Evolutionary conservation across 192 early-diverging fungal species (phyloP), one percentile per base, ranked within the genome.

Genomic region (Gaertneriomyces sp.): DNA sequence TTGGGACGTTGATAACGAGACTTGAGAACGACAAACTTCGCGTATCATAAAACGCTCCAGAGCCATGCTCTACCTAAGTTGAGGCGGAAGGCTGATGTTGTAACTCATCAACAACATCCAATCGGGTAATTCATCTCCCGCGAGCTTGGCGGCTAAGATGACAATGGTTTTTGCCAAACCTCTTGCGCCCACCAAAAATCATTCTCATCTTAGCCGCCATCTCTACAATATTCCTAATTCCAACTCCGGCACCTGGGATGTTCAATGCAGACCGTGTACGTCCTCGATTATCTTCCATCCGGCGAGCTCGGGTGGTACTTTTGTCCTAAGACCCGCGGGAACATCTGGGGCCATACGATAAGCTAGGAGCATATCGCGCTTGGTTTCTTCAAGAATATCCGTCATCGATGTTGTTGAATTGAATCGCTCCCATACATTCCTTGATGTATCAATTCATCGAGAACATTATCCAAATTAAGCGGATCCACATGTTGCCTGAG

Each of bases 271-370:
- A 14, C 7, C 53, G n/a, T 55, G 17, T 7, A 55, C 53, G 53
- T 9, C 53, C 7, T 11, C 17, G 10, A 55, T 19, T 9, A 55
- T 19, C 9, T 47, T n/a, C 9, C 9, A 9, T n/a, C 9, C n/a
- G 46, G 9, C 46, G n/a, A 11, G 9, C 9, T n/a, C 46, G 46
- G n/a, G n/a, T n/a, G 46, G 46, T 47, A 11, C 9, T n/a, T 47
- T 47, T 9, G 53, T 25, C 53, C 17, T 8, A 7, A 55, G 9
- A 7, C 25, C 53, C n/a, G n/a, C 12, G 10, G 53, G 17, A 11
- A 19, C 53, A 17, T 55, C 53, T 25, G 10, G 53, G 17, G 53
- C 53, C 8, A 55, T 14, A 7, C 19, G 53, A 55, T 55, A 55
- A 55, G n/a, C 25, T 55, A 17, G 9, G 9, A 55, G 17, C 53